These are phyloP conservation scores for Plasmodium chabaudi DNA, from an alignment of 169 alveolate genomes.

Conservation along the genomic window DNA sequence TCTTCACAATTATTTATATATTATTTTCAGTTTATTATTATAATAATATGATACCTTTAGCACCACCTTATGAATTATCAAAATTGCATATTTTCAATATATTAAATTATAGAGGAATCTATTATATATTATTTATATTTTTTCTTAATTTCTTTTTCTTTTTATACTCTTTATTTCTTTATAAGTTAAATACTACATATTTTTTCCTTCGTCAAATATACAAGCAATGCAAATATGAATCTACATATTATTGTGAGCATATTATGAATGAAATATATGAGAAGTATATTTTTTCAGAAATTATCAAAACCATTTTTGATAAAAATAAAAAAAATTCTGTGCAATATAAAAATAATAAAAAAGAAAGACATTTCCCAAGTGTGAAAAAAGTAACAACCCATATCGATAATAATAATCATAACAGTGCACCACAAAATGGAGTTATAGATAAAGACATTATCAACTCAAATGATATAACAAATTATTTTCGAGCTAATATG, in stretches of 20 bases:
- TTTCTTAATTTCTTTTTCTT: conserved; percentile 49
- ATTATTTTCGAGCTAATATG: too few species aligned
- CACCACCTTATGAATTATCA: conserved; percentile 59
- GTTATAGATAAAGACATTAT: too few species aligned
- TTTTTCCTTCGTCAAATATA: conserved; percentile 65
- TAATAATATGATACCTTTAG: conserved; percentile 65
- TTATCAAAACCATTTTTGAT: conserved; percentile 9
- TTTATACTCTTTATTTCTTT: conserved; percentile 32
- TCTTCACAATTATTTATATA: conserved; percentile 37
- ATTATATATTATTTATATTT: conserved; percentile 55
- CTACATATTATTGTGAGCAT: conserved; percentile 67
- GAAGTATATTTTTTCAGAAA: conserved; percentile 42
- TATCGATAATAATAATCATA: too few species aligned
- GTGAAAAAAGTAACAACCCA: too few species aligned
- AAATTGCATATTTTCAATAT: conserved; percentile 37
- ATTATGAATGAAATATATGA: conserved; percentile 72
- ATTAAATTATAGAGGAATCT: conserved; percentile 58
- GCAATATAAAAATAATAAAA: background rate
- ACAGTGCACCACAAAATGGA: too few species aligned
- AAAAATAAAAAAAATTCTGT: conserved; percentile 5
- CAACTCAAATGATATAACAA: too few species aligned
- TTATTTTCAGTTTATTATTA: conserved; percentile 67
- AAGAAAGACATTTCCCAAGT: background rate
- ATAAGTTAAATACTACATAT: conserved; percentile 43
- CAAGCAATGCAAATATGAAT: conserved; percentile 58